These are phyloP conservation scores for Globisporangium apiculatum DNA, from an alignment of 352 stramenopile species.

Conservation along the genomic window DNA sequence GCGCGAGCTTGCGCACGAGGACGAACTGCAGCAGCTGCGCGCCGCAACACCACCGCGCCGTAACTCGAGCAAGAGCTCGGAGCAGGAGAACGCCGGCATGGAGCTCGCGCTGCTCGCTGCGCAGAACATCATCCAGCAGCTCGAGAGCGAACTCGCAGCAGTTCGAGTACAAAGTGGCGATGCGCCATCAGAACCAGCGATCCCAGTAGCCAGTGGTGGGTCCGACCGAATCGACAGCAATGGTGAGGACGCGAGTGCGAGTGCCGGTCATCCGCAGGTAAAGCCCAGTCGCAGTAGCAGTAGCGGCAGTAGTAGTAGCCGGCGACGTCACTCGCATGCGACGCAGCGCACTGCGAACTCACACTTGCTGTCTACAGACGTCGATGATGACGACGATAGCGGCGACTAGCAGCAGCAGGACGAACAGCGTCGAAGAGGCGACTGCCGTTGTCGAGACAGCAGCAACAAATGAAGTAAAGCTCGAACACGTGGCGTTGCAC, in stretches of 20 bases:
- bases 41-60: conserved; percentile 1
- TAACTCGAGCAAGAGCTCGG: conserved; percentile 14
- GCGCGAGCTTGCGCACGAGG: conserved; percentile 14
- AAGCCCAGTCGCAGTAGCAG: conserved; percentile 16
- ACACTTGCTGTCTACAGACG: conserved; percentile 15
- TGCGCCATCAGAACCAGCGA: conserved; percentile 17
- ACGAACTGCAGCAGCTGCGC: conserved; percentile 13
- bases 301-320: not conserved
- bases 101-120: conserved; percentile 22
- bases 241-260: no score
- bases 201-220: no score
- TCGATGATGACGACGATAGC: conserved; percentile 9
- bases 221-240: no score
- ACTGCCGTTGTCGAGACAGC: conserved; percentile 11
- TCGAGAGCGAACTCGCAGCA: conserved; percentile 25
- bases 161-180: conserved; percentile 5
- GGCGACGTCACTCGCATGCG: conserved; percentile 28
- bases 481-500: conserved; percentile 17
- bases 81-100: conserved; percentile 23
- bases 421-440: conserved; percentile 13
- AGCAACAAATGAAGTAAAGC: conserved; percentile 32
- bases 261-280: conserved; percentile 20
- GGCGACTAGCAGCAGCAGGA: conserved; percentile 7
- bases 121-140: conserved; percentile 31
- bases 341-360: conserved; percentile 18